Base-by-base conservation (phyloP, 2,329 filamentous ascomycete species). In the Arthrocladium fulminans region DNA sequence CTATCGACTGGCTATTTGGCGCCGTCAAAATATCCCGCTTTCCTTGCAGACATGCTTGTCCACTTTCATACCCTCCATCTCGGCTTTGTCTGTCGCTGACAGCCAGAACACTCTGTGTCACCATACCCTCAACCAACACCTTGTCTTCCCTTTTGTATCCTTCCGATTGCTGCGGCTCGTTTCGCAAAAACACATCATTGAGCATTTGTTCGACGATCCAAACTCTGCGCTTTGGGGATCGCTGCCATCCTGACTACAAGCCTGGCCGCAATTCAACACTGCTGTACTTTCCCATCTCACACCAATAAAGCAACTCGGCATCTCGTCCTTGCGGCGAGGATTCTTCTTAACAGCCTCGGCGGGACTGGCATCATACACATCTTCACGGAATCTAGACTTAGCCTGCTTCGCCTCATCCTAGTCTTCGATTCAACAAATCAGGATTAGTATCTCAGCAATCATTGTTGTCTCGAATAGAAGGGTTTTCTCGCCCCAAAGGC, bases 11-110 rank as follows among this genome's bases (percentile, higher is more conserved):
- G 54, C 49, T 41, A 47, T 40, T 52, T 47, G 49, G 47, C 55
- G 53, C 55, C 55, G 54, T 55, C 56, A 59, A 51, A 59, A 53
- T 55, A 38, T 54, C 54, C 54, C 53, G 47, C 47, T 35, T 42
- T 48, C 37, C 19, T 27, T n/a, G 34, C 25, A 32, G 37, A 20
- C 35, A 34, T 41, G 45, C 38, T 41, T 35, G 27, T 48, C 45
- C 38, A 17, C 38, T 35, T 35, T 47, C 45, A 32, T 24, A 35
- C 30, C 41, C 44, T 47, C 44, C 44, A 47, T 38, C 44, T 47
- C 32, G 20, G 10, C 32, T n/a, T 47, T 32, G 30, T 23, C 20
- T 12, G 24, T 10, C 15, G 30, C 29, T 34, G 29, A 25, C 42
- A 45, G 29, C 29, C 17, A 35, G 30, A 22, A n/a, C 17, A 3